These are phyloP conservation scores for Boletellus ananas DNA, from an alignment of 768 basidiomycete species.

Conservation along the genomic window DNA sequence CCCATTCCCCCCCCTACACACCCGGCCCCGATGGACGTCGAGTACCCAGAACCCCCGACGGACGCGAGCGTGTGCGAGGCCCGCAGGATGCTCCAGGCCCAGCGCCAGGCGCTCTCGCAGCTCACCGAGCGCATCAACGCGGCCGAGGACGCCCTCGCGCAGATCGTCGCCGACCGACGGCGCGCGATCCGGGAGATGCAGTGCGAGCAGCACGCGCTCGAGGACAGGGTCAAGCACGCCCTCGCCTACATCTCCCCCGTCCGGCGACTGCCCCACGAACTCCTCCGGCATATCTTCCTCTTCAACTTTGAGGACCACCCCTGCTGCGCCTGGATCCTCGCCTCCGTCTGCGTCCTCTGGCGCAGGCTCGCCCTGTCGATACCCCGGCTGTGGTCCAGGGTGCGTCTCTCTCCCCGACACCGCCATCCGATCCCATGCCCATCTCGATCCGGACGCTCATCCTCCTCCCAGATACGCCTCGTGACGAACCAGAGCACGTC, in stretches of 20 bases:
- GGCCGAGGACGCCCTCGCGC: conserved; percentile 54
- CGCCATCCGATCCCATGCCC: not conserved
- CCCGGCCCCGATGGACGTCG: conserved; percentile 25
- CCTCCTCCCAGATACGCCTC: conserved; percentile 58
- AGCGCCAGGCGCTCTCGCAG: conserved; percentile 22
- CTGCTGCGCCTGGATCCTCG: conserved; percentile 73
- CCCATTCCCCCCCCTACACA: conserved; percentile 10
- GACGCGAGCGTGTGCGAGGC: conserved; percentile 50
- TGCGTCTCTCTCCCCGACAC: conserved; percentile 31
- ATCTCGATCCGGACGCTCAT: not conserved
- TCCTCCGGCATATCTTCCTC: conserved; percentile 70
- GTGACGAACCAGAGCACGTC: conserved; percentile 66
- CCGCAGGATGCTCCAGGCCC: conserved; percentile 39
- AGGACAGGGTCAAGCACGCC: conserved; percentile 46
- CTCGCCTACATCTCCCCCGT: conserved; percentile 72
- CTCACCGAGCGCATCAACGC: conserved; percentile 47
- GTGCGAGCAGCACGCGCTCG: conserved; percentile 43
- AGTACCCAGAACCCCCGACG: conserved; percentile 59
- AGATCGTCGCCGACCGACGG: conserved; percentile 54
- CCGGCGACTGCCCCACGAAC: conserved; percentile 63
- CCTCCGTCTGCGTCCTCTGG: conserved; percentile 67
- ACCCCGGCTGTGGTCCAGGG: conserved; percentile 76
- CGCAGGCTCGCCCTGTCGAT: conserved; percentile 59
- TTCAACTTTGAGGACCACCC: conserved; percentile 66
- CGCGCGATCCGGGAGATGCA: conserved; percentile 52